A percentile compares a stretch with the other conserved stretches of the same genome.
phyloP scores from a whole-genome alignment of 148 eudicot species.

The Cornus kousa region DNA sequence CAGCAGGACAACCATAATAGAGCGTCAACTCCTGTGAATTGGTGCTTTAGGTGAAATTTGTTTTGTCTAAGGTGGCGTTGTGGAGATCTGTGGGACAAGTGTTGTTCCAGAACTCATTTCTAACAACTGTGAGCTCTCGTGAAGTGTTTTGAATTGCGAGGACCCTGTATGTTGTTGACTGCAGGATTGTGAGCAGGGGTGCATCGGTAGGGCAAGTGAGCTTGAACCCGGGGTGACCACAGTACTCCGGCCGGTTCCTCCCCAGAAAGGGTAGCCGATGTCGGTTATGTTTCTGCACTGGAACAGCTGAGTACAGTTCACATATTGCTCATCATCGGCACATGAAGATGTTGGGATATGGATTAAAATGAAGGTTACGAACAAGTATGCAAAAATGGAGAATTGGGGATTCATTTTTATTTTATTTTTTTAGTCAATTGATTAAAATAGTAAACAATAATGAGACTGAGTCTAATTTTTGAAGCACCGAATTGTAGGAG shows the following conservation, averaged over 20 bases:
- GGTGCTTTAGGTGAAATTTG: not conserved
- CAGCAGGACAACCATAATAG: too few species aligned
- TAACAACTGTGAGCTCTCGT: not conserved
- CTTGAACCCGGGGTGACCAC: slow-evolving; percentile 15
- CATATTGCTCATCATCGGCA: too few species aligned
- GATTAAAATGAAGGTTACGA: too few species aligned
- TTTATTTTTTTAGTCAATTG: too few species aligned
- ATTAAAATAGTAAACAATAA: too few species aligned
- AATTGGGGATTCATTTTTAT: too few species aligned
- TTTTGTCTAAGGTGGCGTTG: not conserved
- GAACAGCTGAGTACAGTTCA: not conserved
- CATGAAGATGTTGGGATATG: too few species aligned
- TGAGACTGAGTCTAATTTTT: too few species aligned
- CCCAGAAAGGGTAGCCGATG: slow-evolving; percentile 16
- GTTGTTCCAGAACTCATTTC: not conserved
- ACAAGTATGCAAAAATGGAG: too few species aligned
- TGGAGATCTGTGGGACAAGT: not conserved
- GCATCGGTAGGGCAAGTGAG: not conserved
- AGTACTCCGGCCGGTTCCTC: slow-evolving; percentile 10
- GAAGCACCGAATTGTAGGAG: too few species aligned
- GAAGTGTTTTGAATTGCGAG: not conserved
- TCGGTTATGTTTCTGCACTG: not conserved
- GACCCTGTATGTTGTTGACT: not conserved
- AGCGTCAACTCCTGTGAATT: not conserved
- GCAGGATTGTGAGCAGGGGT: not conserved